Base-by-base conservation (phyloP, 768 basidiomycete genomes). In the Neoboletus subvelutipes region DNA sequence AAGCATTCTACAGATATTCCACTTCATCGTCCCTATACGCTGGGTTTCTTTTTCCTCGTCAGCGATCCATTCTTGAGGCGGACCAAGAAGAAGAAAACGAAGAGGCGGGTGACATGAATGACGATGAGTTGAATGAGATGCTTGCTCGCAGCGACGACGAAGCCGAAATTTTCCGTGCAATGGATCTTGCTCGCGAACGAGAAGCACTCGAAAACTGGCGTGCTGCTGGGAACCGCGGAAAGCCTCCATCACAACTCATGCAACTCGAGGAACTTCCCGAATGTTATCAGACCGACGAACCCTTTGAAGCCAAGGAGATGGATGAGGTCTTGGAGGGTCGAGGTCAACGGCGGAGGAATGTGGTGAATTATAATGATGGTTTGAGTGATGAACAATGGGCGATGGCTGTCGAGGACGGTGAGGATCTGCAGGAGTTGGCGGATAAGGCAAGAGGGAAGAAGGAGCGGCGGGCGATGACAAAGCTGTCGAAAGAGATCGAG, bases 361-460 rank as follows among this genome's bases (percentile, higher is more conserved):
- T 88, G 43, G 92, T 98, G 59, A 88, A 85, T 67, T 98, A 98
- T 68, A 95, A 89, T 57, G 96, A 98, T 68, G 94, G 94, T 17
- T 79, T 98, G 54, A 88, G 86, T 51, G 96, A 98, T 63, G 96
- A 97, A 67, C 88, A 94, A 63, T 97, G 93, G 89, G 84, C 92
- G 33, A 81, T 90, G 81, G 88, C 90, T 50, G 74, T 91, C 45
- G 89, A 92, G 68, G 89, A 91, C 10, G 90, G 89, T 26, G 88
- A 91, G 69, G 90, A 92, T 65, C 66, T 91, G 39, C 81, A 88
- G 59, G 88, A 90, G 71, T 75, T 91, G 34, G 78, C 82, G 10
- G 89, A 90, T 59, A 82, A 80, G 58, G 73, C 81, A 13, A 77
- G 83, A 50, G 85, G 84, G 55, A 86, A 78, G 74, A 87, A 85